These are phyloP conservation scores for Lactarius psammicola DNA, from an alignment of 768 basidiomycete genomes.

Conservation along the genomic window DNA sequence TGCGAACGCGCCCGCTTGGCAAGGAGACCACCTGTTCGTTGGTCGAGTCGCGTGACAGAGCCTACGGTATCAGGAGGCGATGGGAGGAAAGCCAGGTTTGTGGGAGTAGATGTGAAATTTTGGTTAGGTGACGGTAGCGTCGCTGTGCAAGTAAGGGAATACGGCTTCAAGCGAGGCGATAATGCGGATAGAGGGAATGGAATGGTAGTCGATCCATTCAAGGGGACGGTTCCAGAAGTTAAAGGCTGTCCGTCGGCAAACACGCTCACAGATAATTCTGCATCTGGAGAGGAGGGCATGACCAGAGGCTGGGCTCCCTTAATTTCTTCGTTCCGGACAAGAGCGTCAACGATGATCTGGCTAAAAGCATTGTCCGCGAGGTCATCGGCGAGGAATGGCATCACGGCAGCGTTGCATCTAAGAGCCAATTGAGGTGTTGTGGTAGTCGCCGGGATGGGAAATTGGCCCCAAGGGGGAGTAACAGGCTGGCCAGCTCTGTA, in stretches of 20 bases:
- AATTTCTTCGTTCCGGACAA: conserved; percentile 39
- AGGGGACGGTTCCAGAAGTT: conserved; percentile 34
- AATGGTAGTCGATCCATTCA: conserved; percentile 42
- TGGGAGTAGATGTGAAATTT: conserved; percentile 35
- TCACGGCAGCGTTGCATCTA: conserved; percentile 47
- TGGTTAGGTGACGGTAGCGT: conserved; percentile 30
- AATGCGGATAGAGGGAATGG: conserved; percentile 37
- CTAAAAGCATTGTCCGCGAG: conserved; percentile 17
- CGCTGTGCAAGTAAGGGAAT: conserved; percentile 39
- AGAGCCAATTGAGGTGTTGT: conserved; percentile 44
- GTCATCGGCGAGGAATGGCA: conserved; percentile 49
- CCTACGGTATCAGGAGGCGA: conserved; percentile 35
- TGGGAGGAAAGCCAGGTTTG: conserved; percentile 44
- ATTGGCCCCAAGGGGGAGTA: conserved; percentile 47
- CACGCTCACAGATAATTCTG: conserved; percentile 35
- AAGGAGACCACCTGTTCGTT: conserved; percentile 46
- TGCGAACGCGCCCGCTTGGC: conserved; percentile 35
- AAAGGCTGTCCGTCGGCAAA: conserved; percentile 32
- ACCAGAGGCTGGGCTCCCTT: conserved; percentile 39
- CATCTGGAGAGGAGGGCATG: conserved; percentile 22
- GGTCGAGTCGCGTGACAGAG: conserved; percentile 49
- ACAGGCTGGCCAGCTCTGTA: conserved; percentile 43
- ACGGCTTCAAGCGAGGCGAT: conserved; percentile 34
- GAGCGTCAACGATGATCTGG: conserved; percentile 41
- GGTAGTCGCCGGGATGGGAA: conserved; percentile 39